Evolutionary conservation across 306 rosid genomes (phyloP).

Genomic region (Alnus glutinosa): DNA sequence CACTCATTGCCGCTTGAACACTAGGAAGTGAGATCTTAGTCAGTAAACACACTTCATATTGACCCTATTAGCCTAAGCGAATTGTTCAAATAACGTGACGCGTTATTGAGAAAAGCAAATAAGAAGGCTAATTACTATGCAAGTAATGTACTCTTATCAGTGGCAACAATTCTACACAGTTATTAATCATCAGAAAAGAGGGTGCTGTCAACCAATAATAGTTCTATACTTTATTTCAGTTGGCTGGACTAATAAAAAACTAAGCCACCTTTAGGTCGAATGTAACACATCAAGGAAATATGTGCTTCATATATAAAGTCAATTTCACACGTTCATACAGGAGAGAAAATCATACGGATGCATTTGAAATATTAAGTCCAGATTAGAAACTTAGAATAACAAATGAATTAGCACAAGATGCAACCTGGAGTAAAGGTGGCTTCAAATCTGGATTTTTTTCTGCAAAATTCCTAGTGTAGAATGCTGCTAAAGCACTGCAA

Average conservation of each 20-base stretch:
- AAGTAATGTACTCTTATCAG: too few relatives aligned
- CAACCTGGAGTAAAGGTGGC: constrained; percentile 93
- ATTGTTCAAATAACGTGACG: not conserved
- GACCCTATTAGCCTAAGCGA: not conserved
- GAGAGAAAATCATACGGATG: not conserved
- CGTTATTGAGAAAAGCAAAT: not conserved
- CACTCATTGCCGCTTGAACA: not conserved
- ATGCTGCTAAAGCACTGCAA: constrained; percentile 95
- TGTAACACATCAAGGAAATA: not conserved
- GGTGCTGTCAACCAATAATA: not conserved
- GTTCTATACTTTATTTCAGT: not conserved
- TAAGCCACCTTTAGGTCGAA: not conserved
- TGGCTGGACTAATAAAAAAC: not conserved
- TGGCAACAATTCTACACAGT: not conserved
- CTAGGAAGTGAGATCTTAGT: not conserved
- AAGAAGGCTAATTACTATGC: not conserved
- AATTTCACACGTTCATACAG: not conserved
- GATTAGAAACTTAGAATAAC: constrained; percentile 14
- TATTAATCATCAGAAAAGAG: not conserved
- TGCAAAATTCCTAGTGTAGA: constrained; percentile 82
- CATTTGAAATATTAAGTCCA: not conserved
- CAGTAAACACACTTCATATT: not conserved
- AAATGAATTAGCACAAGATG: constrained; percentile 31
- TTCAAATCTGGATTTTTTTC: constrained; percentile 77
- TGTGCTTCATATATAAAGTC: not conserved